Percentiles rank a stretch among this genome's conserved stretches.
These are phyloP conservation scores for Lophiostoma macrostomum DNA, from an alignment of 495 filamentous ascomycete genomes.

Conservation along the genomic window DNA sequence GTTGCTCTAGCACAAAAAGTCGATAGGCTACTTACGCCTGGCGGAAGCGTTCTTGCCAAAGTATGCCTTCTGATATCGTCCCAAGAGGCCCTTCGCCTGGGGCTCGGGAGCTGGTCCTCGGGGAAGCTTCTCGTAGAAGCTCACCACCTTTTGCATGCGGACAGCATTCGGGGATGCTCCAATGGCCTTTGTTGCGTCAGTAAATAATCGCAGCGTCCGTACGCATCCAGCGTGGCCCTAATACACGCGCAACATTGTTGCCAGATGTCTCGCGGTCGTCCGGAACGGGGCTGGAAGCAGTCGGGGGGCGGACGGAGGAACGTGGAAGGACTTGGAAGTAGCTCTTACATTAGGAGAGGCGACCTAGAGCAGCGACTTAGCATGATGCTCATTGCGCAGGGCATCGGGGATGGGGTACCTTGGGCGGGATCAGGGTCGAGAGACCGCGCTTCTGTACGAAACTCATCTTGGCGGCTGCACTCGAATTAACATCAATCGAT, in stretches of 20 bases:
- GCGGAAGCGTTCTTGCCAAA: slow-evolving; percentile 87
- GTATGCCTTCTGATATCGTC: slow-evolving; percentile 88
- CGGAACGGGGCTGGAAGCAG: slow-evolving; percentile 1
- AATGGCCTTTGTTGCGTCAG: slow-evolving; percentile 61
- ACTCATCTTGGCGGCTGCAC: slow-evolving; percentile 70
- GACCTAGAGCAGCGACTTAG: slow-evolving; percentile 50
- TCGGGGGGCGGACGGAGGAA: slow-evolving; percentile 15
- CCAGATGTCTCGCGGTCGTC: slow-evolving; percentile 20
- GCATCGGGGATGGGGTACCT: slow-evolving; percentile 58
- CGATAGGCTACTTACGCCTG: slow-evolving; percentile 66
- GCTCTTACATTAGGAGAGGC: slow-evolving; percentile 88
- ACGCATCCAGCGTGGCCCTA: no score
- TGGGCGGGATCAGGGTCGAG: slow-evolving; percentile 97
- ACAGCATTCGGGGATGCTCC: slow-evolving; percentile 90
- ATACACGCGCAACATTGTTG: no score
- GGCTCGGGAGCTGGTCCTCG: slow-evolving; percentile 78
- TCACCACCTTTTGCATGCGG: slow-evolving; percentile 92
- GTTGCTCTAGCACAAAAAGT: background rate
- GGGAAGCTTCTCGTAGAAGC: slow-evolving; percentile 97
- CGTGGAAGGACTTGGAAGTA: slow-evolving; percentile 16
- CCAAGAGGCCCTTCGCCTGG: slow-evolving; percentile 74
- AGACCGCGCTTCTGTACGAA: slow-evolving; percentile 82
- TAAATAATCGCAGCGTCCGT: no score
- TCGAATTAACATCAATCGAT: slow-evolving; percentile 26
- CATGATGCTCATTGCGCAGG: slow-evolving; percentile 28